Conservation (phyloP, 2,329 filamentous ascomycete genomes). For the Colletotrichum eleusines region DNA sequence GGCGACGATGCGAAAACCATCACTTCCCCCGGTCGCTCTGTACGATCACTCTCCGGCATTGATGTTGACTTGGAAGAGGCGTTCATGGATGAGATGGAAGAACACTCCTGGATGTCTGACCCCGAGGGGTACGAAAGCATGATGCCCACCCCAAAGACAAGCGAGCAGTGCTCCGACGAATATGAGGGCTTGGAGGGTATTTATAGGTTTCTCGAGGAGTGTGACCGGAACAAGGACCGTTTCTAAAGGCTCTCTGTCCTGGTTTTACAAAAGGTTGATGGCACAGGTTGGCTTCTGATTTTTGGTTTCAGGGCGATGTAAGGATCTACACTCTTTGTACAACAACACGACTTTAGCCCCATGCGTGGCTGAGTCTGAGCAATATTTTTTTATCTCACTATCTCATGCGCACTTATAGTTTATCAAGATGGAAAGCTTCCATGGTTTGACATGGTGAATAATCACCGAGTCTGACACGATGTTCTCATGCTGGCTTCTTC, state of each 20-base stretch:
- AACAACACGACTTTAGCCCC: constrained; percentile 10
- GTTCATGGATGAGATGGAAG: constrained; percentile 57
- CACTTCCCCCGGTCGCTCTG: constrained; percentile 62
- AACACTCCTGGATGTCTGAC: constrained; percentile 63
- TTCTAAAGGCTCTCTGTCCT: constrained; percentile 43
- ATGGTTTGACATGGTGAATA: too few species aligned
- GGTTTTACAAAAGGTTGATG: neutral
- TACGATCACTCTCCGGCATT: constrained; percentile 56
- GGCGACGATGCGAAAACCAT: constrained; percentile 52
- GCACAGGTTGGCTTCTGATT: constrained; percentile 12
- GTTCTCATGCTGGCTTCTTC: neutral
- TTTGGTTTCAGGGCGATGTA: constrained; percentile 22
- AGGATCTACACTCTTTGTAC: constrained; percentile 45
- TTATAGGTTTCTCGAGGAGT: constrained; percentile 70
- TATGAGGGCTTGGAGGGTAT: constrained; percentile 69
- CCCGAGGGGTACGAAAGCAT: constrained; percentile 63
- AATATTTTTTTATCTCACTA: constrained; percentile 46
- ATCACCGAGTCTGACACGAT: neutral
- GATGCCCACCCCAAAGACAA: constrained; percentile 57
- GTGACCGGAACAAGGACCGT: constrained; percentile 58
- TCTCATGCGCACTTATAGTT: neutral
- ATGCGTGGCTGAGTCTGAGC: constrained; percentile 11
- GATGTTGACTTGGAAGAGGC: constrained; percentile 53
- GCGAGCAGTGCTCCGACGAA: constrained; percentile 60
- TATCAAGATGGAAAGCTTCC: too few species aligned